Base-by-base conservation (phyloP, 176 grass and related monocot genomes). In the Oryza meyeriana region DNA sequence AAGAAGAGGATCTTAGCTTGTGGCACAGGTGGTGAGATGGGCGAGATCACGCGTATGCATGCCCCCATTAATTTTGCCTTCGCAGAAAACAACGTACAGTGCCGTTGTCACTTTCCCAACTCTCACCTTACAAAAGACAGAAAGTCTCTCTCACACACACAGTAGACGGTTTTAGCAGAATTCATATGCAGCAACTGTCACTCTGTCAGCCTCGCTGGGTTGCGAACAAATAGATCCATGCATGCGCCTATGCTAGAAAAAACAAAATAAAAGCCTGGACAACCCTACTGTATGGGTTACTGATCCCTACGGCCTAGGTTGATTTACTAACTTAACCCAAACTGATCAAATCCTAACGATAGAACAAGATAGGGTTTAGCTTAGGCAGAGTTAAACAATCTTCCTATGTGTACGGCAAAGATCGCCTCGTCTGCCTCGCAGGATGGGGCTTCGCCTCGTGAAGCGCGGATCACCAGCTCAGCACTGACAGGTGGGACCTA, bases 251-350 rank as follows among this genome's bases (percentile, higher is more conserved):
- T 4, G 31, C 30, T n/a, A 8, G 64, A 36, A 20, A 41, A 72
- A 81, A 72, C 50, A 72, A 62, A 52, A 61, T 20, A 81, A 78
- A 27, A 1, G 30, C 42, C 83, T 84, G 24, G 26, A 12, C 26
- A 24, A 29, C 28, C 29, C 82, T 79, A 31, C 67, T 5, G 75
- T 52, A 58, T 74, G 68, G 87, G 82, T 57, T 69, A 80, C 82
- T n/a, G 77, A 85, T 81, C 87, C 87, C 87, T 85, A 85, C 83
- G 74, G 61, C 42, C 31, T 66, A 67, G 61, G 61, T 16, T 67
- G 24, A 30, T 40, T 75, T 76, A 6, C 26, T 28, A 20, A 64
- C 10, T 32, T 44, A 64, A 8, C 28, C 80, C 16, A 2, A 29
- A 2, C 55, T 59, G 55, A 59, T 59, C 55, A 59, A 59, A 59